Conservation (phyloP, 768 basidiomycete species). For the Naematelia aurantialba region DNA sequence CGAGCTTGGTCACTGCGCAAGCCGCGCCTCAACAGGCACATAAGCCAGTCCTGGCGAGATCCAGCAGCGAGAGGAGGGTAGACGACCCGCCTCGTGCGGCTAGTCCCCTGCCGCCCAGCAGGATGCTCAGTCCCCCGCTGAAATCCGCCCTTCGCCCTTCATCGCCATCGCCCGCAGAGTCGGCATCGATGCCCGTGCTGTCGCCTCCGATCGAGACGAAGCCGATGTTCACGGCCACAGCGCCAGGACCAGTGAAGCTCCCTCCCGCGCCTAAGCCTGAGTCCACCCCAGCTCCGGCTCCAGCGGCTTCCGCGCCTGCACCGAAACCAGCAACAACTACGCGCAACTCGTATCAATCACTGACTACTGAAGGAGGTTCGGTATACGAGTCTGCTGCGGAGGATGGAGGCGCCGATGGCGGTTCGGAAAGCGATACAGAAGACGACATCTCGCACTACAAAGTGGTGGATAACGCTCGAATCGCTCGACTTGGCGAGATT, state of each 20-base stretch:
- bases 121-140: constrained; percentile 39
- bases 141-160: constrained; percentile 47
- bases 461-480: constrained; percentile 43
- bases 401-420: constrained; percentile 17
- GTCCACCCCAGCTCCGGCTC: constrained; percentile 15
- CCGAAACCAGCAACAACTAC: constrained; percentile 16
- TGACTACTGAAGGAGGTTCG: constrained; percentile 33
- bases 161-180: constrained; percentile 19
- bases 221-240: constrained; percentile 39
- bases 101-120: constrained; percentile 41
- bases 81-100: constrained; percentile 20
- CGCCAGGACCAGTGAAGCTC: constrained; percentile 43
- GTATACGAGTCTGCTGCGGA: constrained; percentile 47
- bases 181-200: neutral
- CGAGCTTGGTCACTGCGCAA: constrained; percentile 27
- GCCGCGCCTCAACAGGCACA: constrained; percentile 10
- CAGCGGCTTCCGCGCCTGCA: constrained; percentile 8
- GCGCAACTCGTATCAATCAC: constrained; percentile 30
- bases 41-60: constrained; percentile 18
- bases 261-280: constrained; percentile 18
- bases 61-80: constrained; percentile 17
- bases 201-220: constrained; percentile 22
- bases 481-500: constrained; percentile 22
- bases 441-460: constrained; percentile 29
- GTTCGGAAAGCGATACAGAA: constrained; percentile 26